Percentiles rank a stretch among this genome's conserved stretches.
Evolutionary conservation across 192 early-diverging fungal genomes (phyloP).

Genomic region (Coemansia sp.): DNA sequence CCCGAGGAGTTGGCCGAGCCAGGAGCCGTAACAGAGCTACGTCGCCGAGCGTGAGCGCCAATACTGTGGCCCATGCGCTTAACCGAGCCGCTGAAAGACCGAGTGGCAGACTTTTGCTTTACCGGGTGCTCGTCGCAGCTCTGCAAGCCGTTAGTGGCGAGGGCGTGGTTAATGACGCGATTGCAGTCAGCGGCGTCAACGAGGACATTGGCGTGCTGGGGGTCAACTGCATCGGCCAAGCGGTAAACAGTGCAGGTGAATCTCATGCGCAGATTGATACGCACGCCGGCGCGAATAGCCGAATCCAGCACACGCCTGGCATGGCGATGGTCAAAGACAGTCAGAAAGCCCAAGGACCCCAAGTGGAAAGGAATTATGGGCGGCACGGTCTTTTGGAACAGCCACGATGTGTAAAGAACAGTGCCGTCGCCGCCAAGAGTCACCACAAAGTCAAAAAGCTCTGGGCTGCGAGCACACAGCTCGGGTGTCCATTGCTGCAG

Average conservation of each 20-base stretch:
- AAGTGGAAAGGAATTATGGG: constrained; percentile 92
- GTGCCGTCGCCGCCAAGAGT: constrained; percentile 98
- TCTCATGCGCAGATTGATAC: constrained; percentile 87
- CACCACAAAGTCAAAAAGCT: constrained; percentile 84
- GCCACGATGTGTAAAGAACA: constrained; percentile 88
- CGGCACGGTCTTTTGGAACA: constrained; percentile 83
- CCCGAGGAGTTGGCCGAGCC: not conserved
- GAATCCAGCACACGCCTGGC: constrained; percentile 59
- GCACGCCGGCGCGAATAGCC: constrained; percentile 65
- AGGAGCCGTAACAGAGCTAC: constrained; percentile 8
- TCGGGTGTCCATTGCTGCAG: constrained; percentile 75
- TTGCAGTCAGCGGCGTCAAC: constrained; percentile 49
- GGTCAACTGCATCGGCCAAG: constrained; percentile 38
- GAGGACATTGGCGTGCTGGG: constrained; percentile 41
- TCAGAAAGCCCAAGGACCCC: constrained; percentile 93
- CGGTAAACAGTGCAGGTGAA: constrained; percentile 89
- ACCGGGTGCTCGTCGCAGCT: constrained; percentile 21
- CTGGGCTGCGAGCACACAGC: constrained; percentile 63
- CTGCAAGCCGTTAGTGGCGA: constrained; percentile 45
- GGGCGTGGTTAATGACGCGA: constrained; percentile 39
- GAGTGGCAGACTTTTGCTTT: not conserved
- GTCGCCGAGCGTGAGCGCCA: constrained; percentile 3
- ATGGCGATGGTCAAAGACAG: constrained; percentile 75
- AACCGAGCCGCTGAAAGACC: not conserved
- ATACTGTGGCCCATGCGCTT: not conserved